A percentile compares a stretch with the other conserved stretches of the same genome.
These are phyloP conservation scores for Pleurotus sapidus DNA, from an alignment of 768 basidiomycete genomes.

Conservation along the genomic window DNA sequence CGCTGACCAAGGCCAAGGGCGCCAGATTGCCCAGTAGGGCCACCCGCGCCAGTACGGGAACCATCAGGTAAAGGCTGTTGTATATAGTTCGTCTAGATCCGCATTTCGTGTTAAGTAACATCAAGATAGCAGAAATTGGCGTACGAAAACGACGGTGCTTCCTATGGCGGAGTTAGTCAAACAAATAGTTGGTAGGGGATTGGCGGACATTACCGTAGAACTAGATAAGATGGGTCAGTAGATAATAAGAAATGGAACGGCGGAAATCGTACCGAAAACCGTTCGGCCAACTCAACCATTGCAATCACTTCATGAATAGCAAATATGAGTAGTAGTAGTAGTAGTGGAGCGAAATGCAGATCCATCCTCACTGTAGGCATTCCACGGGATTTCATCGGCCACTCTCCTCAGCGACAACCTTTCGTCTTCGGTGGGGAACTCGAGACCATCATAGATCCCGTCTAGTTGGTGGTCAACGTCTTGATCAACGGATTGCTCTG, in stretches of 20 bases:
- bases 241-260: background rate
- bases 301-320: conserved; percentile 54
- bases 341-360: background rate
- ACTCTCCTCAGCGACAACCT: conserved; percentile 55
- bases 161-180: background rate
- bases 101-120: background rate
- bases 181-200: too few relatives aligned
- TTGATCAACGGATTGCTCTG: background rate
- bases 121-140: conserved; percentile 6
- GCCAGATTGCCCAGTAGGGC: conserved; percentile 54
- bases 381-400: conserved; percentile 57
- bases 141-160: conserved; percentile 43
- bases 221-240: conserved; percentile 14
- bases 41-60: conserved; percentile 64
- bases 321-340: background rate
- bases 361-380: conserved; percentile 42
- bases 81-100: conserved; percentile 66
- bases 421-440: conserved; percentile 67
- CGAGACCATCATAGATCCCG: conserved; percentile 47
- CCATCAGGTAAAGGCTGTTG: conserved; percentile 66
- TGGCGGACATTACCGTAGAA: conserved; percentile 33
- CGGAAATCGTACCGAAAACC: conserved; percentile 54
- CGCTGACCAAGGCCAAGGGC: conserved; percentile 68
- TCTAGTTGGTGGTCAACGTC: conserved; percentile 14
- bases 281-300: conserved; percentile 66